Percentiles rank a stretch among this genome's conserved stretches.
phyloP scores from a whole-genome alignment of 2,329 filamentous ascomycete species.

The Trichoderma polysporum region DNA sequence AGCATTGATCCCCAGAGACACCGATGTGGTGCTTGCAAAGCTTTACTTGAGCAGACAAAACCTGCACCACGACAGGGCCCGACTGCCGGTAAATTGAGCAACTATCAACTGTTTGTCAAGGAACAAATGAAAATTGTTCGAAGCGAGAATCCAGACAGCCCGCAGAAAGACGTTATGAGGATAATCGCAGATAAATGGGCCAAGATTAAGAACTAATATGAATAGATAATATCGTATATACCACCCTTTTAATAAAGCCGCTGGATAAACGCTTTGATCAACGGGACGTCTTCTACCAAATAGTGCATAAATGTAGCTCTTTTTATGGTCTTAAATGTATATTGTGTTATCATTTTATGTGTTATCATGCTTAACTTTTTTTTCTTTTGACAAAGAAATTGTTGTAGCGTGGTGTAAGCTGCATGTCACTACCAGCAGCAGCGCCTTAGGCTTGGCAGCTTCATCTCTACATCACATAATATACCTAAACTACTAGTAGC shows the following conservation, averaged over 20 bases:
- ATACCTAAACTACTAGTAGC: background rate
- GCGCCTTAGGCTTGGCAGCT: background rate
- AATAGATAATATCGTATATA: background rate
- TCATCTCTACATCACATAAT: background rate
- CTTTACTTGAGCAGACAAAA: slow-evolving; percentile 71
- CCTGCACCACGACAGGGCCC: slow-evolving; percentile 57
- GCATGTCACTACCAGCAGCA: background rate
- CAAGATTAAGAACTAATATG: slow-evolving; percentile 24
- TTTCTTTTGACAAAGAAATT: background rate
- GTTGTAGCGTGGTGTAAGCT: background rate
- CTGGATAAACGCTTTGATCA: background rate
- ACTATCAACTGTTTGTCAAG: slow-evolving; percentile 59
- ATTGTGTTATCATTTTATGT: background rate
- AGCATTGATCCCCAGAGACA: slow-evolving; percentile 73
- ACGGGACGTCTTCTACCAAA: background rate
- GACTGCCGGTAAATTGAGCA: slow-evolving; percentile 34
- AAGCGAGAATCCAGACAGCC: slow-evolving; percentile 54
- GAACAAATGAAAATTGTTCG: slow-evolving; percentile 64
- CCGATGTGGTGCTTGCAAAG: slow-evolving; percentile 75
- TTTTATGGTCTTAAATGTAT: background rate
- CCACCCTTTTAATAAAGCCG: background rate
- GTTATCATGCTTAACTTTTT: background rate
- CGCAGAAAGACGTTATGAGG: slow-evolving; percentile 69
- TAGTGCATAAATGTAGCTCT: background rate
- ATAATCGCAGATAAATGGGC: slow-evolving; percentile 64